Conservation (phyloP, 2,329 filamentous ascomycete species). For the Podosphaera fusca region DNA sequence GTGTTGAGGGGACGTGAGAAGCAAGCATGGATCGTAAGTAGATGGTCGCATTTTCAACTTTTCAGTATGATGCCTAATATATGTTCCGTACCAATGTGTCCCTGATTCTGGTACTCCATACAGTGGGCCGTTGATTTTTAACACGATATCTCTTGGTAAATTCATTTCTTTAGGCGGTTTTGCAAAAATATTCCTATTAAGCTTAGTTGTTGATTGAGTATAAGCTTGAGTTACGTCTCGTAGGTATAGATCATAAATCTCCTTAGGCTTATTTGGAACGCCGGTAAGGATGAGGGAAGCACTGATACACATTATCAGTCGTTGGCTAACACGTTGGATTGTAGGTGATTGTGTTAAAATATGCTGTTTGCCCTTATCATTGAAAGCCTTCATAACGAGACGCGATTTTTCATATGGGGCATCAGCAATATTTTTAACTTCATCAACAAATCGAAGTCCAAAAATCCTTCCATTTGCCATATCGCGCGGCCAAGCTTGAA, state of each 20-base stretch:
- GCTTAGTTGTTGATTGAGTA: neutral
- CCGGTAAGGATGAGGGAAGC: neutral
- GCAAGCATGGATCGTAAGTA: slow-evolving; percentile 1
- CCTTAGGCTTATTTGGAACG: neutral
- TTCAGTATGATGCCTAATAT: neutral
- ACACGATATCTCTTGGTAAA: no score
- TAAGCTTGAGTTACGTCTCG: neutral
- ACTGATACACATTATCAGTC: neutral
- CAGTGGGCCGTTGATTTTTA: no score
- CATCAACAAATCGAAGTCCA: neutral
- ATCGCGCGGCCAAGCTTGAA: neutral
- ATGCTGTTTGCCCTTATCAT: neutral
- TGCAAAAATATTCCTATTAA: no score
- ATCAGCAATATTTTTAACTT: neutral
- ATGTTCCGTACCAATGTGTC: slow-evolving; percentile 1
- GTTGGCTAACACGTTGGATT: neutral
- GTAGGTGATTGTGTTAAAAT: neutral
- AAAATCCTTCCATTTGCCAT: neutral
- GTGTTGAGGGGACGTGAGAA: neutral
- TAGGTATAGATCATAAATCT: neutral
- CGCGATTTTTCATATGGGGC: neutral
- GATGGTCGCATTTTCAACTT: slow-evolving; percentile 1
- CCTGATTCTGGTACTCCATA: no score
- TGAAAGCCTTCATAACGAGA: neutral
- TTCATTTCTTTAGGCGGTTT: no score